Evolutionary conservation across 176 grass and related monocot species (phyloP), one percentile per base, ranked within the genome.

Genomic region (Eragrostis nindensis): DNA sequence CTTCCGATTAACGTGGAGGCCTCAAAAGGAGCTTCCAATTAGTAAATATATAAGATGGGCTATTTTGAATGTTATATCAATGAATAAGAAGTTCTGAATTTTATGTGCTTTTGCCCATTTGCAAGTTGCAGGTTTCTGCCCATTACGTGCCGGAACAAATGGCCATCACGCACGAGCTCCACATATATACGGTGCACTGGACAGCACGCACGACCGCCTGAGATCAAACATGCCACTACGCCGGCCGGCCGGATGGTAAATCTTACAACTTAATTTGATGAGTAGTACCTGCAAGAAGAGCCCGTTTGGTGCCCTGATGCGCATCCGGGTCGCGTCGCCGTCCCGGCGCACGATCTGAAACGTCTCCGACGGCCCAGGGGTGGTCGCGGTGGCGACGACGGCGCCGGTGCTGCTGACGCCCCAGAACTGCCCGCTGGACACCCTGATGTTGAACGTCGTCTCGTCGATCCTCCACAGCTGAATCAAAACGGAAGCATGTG

Each of bases 401-500:
- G 54, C 16, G 17, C 76, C 80, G 17, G 74, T 47, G 73, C 66
- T 47, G 57, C 68, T 49, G 36, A 90, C 74, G 15, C 89, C 75
- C 7, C 89, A 36, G 71, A 95, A 95, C 73, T 92, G 89, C 1
- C 67, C 45, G 2, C 71, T 43, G 56, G 67, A 86, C 26, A 90
- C 87, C 65, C 70, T 72, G 18, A 95, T 29, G 40, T 90, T 78
- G 77, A 90, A 95, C 3, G 87, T 92, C 5, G 45, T 66, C 68
- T 76, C 87, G 5, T 79, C 49, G 32, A 95, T 85, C 73, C 93
- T 89, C 89, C 93, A 95, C 40, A 95, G 71, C 93, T 91, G 77
- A 7, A 57, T 10, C 1, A 8, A 60, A n/a, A n/a, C n/a, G n/a
- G n/a, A n/a, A n/a, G n/a, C n/a, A n/a, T n/a, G n/a, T n/a, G n/a